These are phyloP conservation scores for Candida krabiensis DNA, from an alignment of 805 yeast genomes.

Conservation along the genomic window DNA sequence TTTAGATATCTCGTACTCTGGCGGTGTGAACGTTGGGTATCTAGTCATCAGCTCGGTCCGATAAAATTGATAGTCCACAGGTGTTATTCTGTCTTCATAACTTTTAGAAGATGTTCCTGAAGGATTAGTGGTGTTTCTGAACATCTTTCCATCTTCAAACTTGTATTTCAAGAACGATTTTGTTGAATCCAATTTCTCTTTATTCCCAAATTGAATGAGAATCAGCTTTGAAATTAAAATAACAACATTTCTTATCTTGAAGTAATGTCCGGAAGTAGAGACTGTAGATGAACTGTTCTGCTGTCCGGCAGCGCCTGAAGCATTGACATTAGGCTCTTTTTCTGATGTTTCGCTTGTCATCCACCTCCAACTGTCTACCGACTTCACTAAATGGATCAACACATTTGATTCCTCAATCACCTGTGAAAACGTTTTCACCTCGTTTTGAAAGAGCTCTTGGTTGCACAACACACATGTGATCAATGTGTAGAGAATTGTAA, in stretches of 20 bases:
- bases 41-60: conserved; percentile 71
- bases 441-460: conserved; percentile 8
- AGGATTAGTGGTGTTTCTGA: conserved; percentile 3
- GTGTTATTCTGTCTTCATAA: conserved; percentile 51
- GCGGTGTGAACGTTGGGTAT: conserved; percentile 68
- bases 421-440: conserved; percentile 5
- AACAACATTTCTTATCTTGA: conserved; percentile 58
- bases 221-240: conserved; percentile 53
- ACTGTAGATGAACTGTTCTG: conserved; percentile 11
- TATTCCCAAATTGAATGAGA: conserved; percentile 63
- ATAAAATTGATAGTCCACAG: conserved; percentile 81
- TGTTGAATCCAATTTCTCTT: conserved; percentile 37
- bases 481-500: conserved; percentile 29
- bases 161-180: conserved; percentile 46
- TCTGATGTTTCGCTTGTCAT: conserved; percentile 25
- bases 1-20: conserved; percentile 46
- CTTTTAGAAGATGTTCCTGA: conserved; percentile 2
- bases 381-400: conserved; percentile 43
- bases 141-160: conserved; percentile 29
- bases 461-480: conserved; percentile 13
- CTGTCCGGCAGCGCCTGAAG: conserved; percentile 22
- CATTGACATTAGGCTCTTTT: conserved; percentile 12
- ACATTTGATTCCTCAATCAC: conserved; percentile 34
- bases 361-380: conserved; percentile 72
- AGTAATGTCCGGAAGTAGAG: conserved; percentile 18